Evolutionary conservation across 345 rosid species (phyloP).

Genomic region (Reutealis trisperma): DNA sequence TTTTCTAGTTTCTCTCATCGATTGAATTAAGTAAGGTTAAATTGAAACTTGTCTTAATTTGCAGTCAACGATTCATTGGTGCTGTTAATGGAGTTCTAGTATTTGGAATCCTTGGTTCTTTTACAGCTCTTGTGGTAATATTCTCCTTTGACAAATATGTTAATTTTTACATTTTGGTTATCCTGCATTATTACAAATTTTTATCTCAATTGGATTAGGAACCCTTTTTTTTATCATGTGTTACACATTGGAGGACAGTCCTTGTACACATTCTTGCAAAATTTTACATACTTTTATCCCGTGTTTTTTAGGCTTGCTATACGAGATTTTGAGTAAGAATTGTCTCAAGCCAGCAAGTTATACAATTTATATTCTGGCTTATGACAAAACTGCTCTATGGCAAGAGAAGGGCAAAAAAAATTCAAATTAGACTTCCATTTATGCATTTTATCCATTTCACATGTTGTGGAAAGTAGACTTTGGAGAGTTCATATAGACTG

Average conservation of each 20-base stretch:
- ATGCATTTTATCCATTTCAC: not conserved
- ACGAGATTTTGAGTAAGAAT: too few relatives aligned
- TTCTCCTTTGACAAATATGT: not conserved
- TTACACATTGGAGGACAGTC: not conserved
- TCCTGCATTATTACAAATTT: not conserved
- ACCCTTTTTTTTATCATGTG: too few relatives aligned
- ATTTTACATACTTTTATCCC: not conserved
- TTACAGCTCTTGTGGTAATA: conserved; percentile 86
- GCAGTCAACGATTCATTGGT: conserved; percentile 88
- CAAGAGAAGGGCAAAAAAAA: not conserved
- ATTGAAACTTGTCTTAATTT: conserved; percentile 18
- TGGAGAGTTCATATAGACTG: not conserved
- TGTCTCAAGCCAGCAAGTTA: not conserved
- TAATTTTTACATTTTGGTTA: not conserved
- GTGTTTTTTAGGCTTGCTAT: not conserved
- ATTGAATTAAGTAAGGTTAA: conserved; percentile 16
- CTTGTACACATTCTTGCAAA: not conserved
- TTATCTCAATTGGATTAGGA: too few relatives aligned
- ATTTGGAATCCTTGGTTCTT: conserved; percentile 63
- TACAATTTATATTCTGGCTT: not conserved
- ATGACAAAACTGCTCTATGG: conserved; percentile 2
- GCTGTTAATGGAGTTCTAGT: conserved; percentile 79
- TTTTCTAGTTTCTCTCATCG: not conserved
- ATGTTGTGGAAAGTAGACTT: not conserved
- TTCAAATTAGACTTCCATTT: not conserved